A percentile compares a stretch with the other conserved stretches of the same genome.
Evolutionary conservation across 768 basidiomycete species (phyloP).

Genomic region (Amanita pseudoporphyria): DNA sequence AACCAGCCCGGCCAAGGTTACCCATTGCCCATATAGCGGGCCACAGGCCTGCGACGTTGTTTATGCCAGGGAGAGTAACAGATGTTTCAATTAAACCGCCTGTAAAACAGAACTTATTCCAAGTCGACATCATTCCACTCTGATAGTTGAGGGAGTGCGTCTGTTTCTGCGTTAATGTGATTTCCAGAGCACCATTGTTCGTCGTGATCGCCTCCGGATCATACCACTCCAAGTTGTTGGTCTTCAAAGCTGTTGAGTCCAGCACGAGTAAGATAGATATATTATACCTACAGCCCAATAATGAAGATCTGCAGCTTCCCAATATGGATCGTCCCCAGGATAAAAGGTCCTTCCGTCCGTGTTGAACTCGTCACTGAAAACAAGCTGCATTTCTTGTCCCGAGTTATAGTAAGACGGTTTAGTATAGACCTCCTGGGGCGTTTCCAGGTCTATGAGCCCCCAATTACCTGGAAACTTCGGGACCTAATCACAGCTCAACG

Average conservation of each 20-base stretch:
- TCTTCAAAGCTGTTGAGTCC: slow-evolving; percentile 23
- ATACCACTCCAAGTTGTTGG: slow-evolving; percentile 83
- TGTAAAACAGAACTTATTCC: slow-evolving; percentile 96
- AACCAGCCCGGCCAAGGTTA: slow-evolving; percentile 81
- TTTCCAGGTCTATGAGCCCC: slow-evolving; percentile 69
- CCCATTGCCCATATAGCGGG: slow-evolving; percentile 78
- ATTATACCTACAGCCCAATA: slow-evolving; percentile 51
- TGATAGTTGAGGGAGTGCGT: slow-evolving; percentile 68
- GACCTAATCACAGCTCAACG: slow-evolving; percentile 25
- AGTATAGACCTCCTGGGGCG: slow-evolving; percentile 51
- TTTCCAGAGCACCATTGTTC: slow-evolving; percentile 58
- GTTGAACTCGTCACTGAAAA: slow-evolving; percentile 90
- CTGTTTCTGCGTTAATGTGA: slow-evolving; percentile 57
- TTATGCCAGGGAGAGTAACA: slow-evolving; percentile 60
- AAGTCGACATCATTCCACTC: slow-evolving; percentile 57
- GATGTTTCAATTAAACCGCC: slow-evolving; percentile 70
- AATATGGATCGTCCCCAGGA: slow-evolving; percentile 84
- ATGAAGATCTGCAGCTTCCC: slow-evolving; percentile 77
- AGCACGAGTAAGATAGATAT: not conserved
- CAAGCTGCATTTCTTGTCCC: slow-evolving; percentile 47
- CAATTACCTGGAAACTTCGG: slow-evolving; percentile 53
- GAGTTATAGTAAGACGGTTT: slow-evolving; percentile 44
- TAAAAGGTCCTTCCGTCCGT: slow-evolving; percentile 72
- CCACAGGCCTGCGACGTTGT: slow-evolving; percentile 63
- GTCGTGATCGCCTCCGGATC: slow-evolving; percentile 76